These are phyloP conservation scores for Flaveria sonorensis DNA, from an alignment of 129 eudicot species.

Conservation along the genomic window DNA sequence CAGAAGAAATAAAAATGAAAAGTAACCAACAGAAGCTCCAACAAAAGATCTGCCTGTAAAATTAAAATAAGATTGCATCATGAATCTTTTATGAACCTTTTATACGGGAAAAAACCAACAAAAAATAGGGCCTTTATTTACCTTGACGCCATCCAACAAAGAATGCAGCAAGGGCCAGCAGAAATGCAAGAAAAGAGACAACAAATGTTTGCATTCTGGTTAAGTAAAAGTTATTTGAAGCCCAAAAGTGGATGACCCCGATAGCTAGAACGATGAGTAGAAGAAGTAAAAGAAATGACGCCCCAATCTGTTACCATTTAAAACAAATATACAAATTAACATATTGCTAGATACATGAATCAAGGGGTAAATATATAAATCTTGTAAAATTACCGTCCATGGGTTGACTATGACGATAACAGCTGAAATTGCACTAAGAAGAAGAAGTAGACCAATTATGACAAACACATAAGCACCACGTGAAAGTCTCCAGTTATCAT, in stretches of 20 bases:
- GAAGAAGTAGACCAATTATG: slow-evolving; percentile 80
- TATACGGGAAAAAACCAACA: not conserved
- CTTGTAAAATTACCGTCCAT: slow-evolving; percentile 70
- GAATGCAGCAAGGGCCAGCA: slow-evolving; percentile 90
- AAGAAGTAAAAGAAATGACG: slow-evolving; percentile 84
- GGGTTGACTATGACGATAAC: slow-evolving; percentile 73
- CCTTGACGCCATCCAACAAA: slow-evolving; percentile 92
- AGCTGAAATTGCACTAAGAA: slow-evolving; percentile 90
- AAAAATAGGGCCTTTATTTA: slow-evolving; percentile 23
- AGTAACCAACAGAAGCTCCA: slow-evolving; percentile 99
- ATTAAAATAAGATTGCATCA: slow-evolving; percentile 17
- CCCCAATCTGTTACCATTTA: slow-evolving; percentile 79
- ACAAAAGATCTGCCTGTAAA: slow-evolving; percentile 74
- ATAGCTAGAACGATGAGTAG: slow-evolving; percentile 89
- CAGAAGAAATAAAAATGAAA: slow-evolving; percentile 87
- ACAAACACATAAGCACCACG: slow-evolving; percentile 83
- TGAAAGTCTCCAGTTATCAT: slow-evolving; percentile 91
- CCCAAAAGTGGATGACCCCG: slow-evolving; percentile 97
- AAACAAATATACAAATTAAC: slow-evolving; percentile 16
- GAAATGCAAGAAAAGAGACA: slow-evolving; percentile 88
- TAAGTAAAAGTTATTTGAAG: slow-evolving; percentile 95
- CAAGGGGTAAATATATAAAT: slow-evolving; percentile 8
- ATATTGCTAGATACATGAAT: not conserved
- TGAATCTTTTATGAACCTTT: not conserved
- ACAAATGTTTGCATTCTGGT: slow-evolving; percentile 85